Percentiles rank a stretch among this genome's conserved stretches.
Conservation (phyloP, 352 stramenopile genomes). For the Phytopythium helicoides region DNA sequence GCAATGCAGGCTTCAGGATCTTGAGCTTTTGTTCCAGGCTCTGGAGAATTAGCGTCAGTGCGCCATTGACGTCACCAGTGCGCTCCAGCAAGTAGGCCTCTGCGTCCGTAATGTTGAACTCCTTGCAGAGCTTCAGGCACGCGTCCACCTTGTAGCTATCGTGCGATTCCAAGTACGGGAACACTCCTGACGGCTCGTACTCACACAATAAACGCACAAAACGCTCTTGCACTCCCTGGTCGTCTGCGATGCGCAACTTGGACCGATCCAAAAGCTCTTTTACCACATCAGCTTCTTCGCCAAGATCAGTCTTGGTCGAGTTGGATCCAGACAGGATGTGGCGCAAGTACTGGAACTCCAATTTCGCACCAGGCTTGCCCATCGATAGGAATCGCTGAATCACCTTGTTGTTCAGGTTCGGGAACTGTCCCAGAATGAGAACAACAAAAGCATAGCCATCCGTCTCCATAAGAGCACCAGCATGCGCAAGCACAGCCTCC, state of each 20-base stretch:
- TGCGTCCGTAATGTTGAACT: conserved; percentile 82
- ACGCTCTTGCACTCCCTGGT: conserved; percentile 78
- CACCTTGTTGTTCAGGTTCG: conserved; percentile 79
- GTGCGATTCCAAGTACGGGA: conserved; percentile 78
- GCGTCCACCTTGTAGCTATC: conserved; percentile 88
- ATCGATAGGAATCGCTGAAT: conserved; percentile 84
- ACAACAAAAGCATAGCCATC: conserved; percentile 88
- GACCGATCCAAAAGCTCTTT: conserved; percentile 81
- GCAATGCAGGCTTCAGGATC: conserved; percentile 83
- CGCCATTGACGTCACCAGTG: conserved; percentile 92
- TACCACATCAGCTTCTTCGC: conserved; percentile 71
- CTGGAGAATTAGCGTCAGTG: conserved; percentile 91
- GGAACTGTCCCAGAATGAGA: conserved; percentile 86
- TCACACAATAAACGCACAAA: conserved; percentile 81
- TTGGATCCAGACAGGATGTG: conserved; percentile 64
- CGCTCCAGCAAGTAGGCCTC: conserved; percentile 92
- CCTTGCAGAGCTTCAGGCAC: conserved; percentile 81
- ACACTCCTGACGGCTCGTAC: conserved; percentile 73
- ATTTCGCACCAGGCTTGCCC: conserved; percentile 69
- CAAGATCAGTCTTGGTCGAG: conserved; percentile 35
- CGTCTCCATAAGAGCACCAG: conserved; percentile 82
- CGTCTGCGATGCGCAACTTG: conserved; percentile 77
- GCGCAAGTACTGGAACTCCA: conserved; percentile 83
- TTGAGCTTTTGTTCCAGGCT: conserved; percentile 93
- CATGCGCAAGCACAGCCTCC: conserved; percentile 71